phyloP scores from a whole-genome alignment of 192 early-diverging fungal genomes.

The Helicostylum pulchrum region DNA sequence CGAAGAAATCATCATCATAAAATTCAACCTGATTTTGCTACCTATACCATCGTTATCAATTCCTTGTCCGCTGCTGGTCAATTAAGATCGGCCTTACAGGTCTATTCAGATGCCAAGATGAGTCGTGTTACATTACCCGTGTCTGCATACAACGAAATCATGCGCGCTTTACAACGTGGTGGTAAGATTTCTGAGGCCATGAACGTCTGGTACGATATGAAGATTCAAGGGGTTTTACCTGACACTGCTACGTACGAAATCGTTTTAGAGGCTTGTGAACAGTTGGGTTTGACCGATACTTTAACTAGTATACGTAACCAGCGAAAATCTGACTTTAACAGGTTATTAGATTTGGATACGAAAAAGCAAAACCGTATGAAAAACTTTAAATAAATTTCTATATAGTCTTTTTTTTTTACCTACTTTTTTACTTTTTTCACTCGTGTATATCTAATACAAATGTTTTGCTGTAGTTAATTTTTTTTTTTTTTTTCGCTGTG shows the following conservation, averaged over 20 bases:
- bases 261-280: constrained; percentile 24
- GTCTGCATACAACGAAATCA: constrained; percentile 10
- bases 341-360: constrained; percentile 10
- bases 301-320: constrained; percentile 13
- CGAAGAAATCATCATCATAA: neutral
- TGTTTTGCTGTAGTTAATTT: too few species aligned
- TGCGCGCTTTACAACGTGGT: neutral
- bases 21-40: constrained; percentile 25
- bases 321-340: constrained; percentile 12
- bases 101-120: constrained; percentile 19
- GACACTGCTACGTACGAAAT: constrained; percentile 20
- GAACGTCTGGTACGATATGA: constrained; percentile 31
- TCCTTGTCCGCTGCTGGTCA: constrained; percentile 5
- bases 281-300: constrained; percentile 20
- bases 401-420: too few species aligned
- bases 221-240: constrained; percentile 7
- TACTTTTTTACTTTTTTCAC: too few species aligned
- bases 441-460: too few species aligned
- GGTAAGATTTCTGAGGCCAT: constrained; percentile 16
- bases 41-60: constrained; percentile 33
- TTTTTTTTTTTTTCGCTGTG: too few species aligned
- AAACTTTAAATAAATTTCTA: too few species aligned
- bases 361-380: neutral
- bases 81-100: constrained; percentile 8
- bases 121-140: neutral